These are phyloP conservation scores for Ganoderma lingzhi DNA, from an alignment of 1,284 basidiomycete species.

Conservation along the genomic window DNA sequence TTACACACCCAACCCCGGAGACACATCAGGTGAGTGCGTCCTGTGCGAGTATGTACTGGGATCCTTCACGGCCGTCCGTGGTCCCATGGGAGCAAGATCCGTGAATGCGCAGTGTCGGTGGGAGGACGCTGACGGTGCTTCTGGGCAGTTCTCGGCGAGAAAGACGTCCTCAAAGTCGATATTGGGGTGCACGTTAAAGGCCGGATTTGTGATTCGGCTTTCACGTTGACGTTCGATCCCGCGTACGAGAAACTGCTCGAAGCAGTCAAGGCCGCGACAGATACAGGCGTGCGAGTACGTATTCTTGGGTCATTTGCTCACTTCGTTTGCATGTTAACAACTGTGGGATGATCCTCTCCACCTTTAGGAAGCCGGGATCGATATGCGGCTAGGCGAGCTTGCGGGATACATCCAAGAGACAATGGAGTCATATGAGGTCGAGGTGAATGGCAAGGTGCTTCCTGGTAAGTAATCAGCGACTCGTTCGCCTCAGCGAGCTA, in stretches of 20 bases:
- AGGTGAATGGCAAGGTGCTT: constrained; percentile 85
- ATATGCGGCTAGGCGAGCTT: constrained; percentile 93
- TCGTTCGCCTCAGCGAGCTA: constrained; percentile 7
- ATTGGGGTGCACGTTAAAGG: constrained; percentile 98
- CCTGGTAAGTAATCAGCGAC: constrained; percentile 65
- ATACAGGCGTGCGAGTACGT: constrained; percentile 85
- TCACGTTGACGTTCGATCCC: constrained; percentile 91
- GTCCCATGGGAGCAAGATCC: constrained; percentile 2
- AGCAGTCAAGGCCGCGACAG: constrained; percentile 94
- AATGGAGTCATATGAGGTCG: constrained; percentile 99
- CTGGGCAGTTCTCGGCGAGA: constrained; percentile 74
- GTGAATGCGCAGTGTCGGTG: constrained; percentile 1
- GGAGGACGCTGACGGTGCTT: constrained; percentile 16
- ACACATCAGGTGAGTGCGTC: constrained; percentile 75
- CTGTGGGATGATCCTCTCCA: neutral
- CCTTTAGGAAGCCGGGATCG: constrained; percentile 92
- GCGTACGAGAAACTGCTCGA: constrained; percentile 91
- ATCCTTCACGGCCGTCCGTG: constrained; percentile 9
- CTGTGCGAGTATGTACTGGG: neutral
- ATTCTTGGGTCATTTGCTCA: constrained; percentile 1
- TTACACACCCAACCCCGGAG: constrained; percentile 96
- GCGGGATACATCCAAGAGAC: constrained; percentile 96
- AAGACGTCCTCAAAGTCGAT: constrained; percentile 97
- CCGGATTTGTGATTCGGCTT: constrained; percentile 94
- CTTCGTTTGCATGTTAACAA: neutral